Evolutionary conservation across 345 rosid genomes (phyloP).

Genomic region (Eucalyptus rudis): DNA sequence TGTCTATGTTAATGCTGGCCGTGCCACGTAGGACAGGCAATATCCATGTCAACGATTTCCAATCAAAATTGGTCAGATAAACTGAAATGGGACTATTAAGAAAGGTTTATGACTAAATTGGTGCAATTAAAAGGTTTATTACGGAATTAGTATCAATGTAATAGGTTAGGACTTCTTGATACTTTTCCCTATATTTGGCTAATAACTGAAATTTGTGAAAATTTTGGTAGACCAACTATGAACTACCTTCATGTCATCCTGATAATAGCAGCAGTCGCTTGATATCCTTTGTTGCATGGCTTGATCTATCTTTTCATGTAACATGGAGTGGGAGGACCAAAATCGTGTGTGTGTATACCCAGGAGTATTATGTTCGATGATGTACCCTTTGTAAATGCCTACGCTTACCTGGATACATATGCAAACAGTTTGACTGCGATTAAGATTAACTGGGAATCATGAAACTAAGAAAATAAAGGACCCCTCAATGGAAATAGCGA

Average conservation of each 20-base stretch:
- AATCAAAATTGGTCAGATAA: too few species aligned
- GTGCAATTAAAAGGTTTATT: too few species aligned
- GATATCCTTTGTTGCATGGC: not conserved
- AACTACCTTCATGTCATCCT: not conserved
- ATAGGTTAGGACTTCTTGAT: too few species aligned
- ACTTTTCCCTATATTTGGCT: not conserved
- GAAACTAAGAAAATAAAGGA: not conserved
- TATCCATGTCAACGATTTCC: too few species aligned
- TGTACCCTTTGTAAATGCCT: not conserved
- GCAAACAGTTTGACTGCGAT: not conserved
- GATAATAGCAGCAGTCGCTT: not conserved
- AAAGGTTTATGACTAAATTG: too few species aligned
- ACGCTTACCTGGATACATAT: not conserved
- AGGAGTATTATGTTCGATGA: not conserved
- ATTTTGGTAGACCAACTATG: not conserved
- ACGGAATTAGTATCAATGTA: rapidly evolving
- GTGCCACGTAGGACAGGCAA: rapidly evolving
- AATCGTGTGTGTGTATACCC: not conserved
- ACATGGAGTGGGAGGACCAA: not conserved
- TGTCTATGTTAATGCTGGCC: rapidly evolving
- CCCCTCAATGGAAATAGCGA: not conserved
- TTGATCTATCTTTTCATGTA: not conserved
- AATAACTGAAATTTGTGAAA: not conserved
- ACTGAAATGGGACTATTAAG: too few species aligned
- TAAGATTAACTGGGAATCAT: not conserved